Percentiles rank a stretch among this genome's conserved stretches.
Conservation (phyloP, 257 asterid genomes). For the Lithospermum erythrorhizon region DNA sequence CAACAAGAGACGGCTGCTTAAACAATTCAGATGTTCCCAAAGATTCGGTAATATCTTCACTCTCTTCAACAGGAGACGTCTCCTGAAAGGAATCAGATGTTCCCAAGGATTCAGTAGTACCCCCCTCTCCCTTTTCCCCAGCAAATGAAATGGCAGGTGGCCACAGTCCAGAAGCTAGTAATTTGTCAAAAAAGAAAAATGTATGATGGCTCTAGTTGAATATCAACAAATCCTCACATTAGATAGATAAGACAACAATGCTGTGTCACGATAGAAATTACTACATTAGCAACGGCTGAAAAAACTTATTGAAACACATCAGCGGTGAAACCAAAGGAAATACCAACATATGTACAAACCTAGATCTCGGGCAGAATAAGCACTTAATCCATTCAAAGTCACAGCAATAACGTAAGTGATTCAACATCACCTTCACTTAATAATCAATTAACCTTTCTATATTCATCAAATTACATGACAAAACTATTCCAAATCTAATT, state of each 20-base stretch:
- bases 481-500: too few species aligned
- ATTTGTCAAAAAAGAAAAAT: neutral
- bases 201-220: neutral
- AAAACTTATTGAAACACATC: neutral
- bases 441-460: too few species aligned
- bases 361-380: neutral
- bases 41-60: slow-evolving; percentile 27
- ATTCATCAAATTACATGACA: too few species aligned
- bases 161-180: slow-evolving; percentile 67
- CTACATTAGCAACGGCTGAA: neutral
- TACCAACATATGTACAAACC: neutral
- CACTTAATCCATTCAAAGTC: too few species aligned
- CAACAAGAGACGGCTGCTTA: slow-evolving; percentile 21
- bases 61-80: slow-evolving; percentile 25
- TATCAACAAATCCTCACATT: neutral
- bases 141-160: slow-evolving; percentile 71
- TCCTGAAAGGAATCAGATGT: slow-evolving; percentile 25
- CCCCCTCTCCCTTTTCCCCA: slow-evolving; percentile 57
- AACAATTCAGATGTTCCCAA: slow-evolving; percentile 27
- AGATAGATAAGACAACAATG: neutral
- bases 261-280: too few species aligned
- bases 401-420: too few species aligned
- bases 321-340: neutral
- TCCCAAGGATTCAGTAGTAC: slow-evolving; percentile 30
- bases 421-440: too few species aligned